Base-by-base conservation (phyloP, 352 stramenopile genomes). In the Thalassiosira livingstoniorum region DNA sequence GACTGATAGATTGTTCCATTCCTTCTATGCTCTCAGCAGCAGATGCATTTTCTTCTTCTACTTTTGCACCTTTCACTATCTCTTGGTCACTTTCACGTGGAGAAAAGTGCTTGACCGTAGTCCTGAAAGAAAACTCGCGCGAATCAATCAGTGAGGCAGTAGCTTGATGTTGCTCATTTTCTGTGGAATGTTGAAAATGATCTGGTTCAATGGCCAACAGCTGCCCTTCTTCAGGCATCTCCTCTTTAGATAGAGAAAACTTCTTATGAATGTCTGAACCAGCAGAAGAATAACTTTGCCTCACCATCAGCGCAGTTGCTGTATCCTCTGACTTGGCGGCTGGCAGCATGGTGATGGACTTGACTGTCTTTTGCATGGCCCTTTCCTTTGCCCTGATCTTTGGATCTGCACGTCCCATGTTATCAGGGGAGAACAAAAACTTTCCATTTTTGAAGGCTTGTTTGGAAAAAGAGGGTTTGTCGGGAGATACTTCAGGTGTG, bases 401-500 rank as follows among this genome's bases (percentile, higher is more conserved):
- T 31, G 79, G 72, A 45, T 64, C 67, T 21, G 79, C 79, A 35
- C 79, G 72, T 67, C 79, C 79, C 79, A 86, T 86, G 37, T 86
- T 86, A 61, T 82, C 51, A 32, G 74, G 71, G 2, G 72, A 82
- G 37, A 86, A 86, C n/a, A 86, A 71, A 47, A 82, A 86, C 1
- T 72, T 82, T 27, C 72, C 79, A 64, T 86, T 86, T 29, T 47
- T 63, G 1, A 51, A 66, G 15, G 79, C 79, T 57, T 86, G 73
- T 23, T 42, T 53, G 4, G 73, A 79, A 18, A 82, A 66, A 5
- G 79, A 58, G 51, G 51, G 67, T 68, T 67, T 65, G 31, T 76
- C 63, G 1, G 79, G 79, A 4, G 79, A 77, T 18, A 80, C 32
- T 21, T 72, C 68, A 23, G 67, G 62, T 5, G 74, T 79, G 18